phyloP scores from a whole-genome alignment of 2,329 filamentous ascomycete genomes.

The Claviceps spartinae region DNA sequence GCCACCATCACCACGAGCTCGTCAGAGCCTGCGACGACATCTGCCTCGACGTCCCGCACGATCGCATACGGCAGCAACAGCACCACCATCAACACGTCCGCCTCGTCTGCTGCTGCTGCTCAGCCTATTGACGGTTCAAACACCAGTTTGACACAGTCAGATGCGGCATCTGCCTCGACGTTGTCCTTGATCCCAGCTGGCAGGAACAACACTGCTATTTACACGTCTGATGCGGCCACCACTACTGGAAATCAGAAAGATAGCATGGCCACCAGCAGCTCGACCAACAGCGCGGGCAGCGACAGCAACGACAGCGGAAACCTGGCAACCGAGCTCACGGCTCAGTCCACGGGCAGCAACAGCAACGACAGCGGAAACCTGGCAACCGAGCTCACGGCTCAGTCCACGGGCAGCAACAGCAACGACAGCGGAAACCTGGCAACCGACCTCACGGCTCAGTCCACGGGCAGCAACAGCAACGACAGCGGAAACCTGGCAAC shows the following conservation, averaged over 20 bases:
- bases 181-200: not conserved
- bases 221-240: not conserved
- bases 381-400: too few species aligned
- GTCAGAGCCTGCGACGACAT: not conserved
- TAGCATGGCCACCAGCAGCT: not conserved
- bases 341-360: too few species aligned
- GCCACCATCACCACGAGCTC: not conserved
- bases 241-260: not conserved
- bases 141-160: too few species aligned
- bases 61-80: not conserved
- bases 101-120: not conserved
- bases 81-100: not conserved
- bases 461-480: not conserved
- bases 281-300: not conserved
- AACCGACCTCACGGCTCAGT: conserved; percentile 3
- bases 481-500: too few species aligned
- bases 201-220: not conserved
- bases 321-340: too few species aligned
- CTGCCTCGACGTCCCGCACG: not conserved
- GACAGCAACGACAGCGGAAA: too few species aligned
- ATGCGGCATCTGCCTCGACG: not conserved
- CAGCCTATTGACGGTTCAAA: not conserved
- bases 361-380: too few species aligned
- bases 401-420: not conserved
- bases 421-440: not conserved